Percentiles rank a stretch among this genome's conserved stretches.
These are phyloP conservation scores for Metschnikowia dekortorum DNA, from an alignment of 805 yeast species.

Conservation along the genomic window DNA sequence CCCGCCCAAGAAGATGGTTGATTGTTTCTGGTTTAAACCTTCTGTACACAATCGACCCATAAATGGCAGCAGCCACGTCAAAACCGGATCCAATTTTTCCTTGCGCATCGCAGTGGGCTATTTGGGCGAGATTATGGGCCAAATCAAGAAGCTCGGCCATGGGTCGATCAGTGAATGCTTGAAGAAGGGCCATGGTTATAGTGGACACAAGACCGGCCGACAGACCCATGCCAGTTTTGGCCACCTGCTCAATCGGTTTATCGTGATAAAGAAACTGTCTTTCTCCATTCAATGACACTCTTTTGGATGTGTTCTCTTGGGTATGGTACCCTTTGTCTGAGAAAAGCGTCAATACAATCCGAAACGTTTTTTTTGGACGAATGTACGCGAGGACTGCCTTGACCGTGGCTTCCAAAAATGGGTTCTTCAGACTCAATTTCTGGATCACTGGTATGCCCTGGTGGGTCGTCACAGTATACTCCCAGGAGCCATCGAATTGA, in stretches of 20 bases:
- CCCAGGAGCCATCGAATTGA: constrained; percentile 77
- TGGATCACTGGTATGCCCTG: constrained; percentile 16
- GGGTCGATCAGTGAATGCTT: constrained; percentile 23
- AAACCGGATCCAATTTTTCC: constrained; percentile 95
- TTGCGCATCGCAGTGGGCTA: constrained; percentile 91
- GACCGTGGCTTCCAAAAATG: constrained; percentile 68
- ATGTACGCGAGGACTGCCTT: constrained; percentile 52
- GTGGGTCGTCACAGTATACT: constrained; percentile 31
- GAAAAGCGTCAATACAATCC: constrained; percentile 53
- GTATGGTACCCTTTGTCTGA: constrained; percentile 92
- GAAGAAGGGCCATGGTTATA: constrained; percentile 62
- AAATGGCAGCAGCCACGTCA: constrained; percentile 94
- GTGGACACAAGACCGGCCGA: constrained; percentile 91
- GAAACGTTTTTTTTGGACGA: constrained; percentile 20
- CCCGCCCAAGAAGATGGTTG: constrained; percentile 30
- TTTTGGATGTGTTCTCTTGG: constrained; percentile 44
- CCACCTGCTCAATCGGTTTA: constrained; percentile 59
- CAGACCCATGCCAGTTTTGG: constrained; percentile 94
- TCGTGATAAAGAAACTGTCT: constrained; percentile 58
- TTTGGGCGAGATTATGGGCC: constrained; percentile 84
- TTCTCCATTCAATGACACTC: constrained; percentile 30
- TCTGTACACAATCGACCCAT: constrained; percentile 78
- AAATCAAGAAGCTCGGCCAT: constrained; percentile 16
- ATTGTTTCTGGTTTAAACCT: constrained; percentile 64
- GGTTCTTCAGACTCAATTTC: constrained; percentile 46